Conservation (phyloP, 352 stramenopile species). For the Blastocystis sp. region DNA sequence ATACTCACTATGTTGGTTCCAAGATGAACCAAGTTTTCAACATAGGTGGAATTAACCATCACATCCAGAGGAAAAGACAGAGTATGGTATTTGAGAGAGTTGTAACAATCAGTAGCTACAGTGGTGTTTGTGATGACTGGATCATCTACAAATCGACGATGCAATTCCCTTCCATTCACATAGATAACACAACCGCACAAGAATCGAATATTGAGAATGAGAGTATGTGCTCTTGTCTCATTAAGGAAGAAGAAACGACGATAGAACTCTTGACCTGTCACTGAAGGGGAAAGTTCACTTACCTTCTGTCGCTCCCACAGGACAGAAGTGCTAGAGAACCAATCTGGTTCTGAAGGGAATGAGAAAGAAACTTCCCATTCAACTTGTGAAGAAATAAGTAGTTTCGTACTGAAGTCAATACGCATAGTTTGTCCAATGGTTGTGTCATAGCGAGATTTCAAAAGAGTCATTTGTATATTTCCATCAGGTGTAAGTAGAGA, state of each 20-base stretch:
- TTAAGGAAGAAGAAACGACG: not conserved
- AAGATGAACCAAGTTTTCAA: not conserved
- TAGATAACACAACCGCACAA: not conserved
- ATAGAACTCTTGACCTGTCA: not conserved
- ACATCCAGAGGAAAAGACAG: not conserved
- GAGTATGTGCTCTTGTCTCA: no score
- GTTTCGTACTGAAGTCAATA: not conserved
- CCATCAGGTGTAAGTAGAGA: not conserved
- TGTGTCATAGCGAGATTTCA: not conserved
- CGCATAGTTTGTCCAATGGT: not conserved
- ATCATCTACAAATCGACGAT: not conserved
- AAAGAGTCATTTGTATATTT: not conserved
- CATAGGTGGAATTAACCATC: not conserved
- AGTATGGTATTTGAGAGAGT: not conserved
- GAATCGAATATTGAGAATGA: not conserved
- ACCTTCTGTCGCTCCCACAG: no score
- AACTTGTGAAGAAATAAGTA: not conserved
- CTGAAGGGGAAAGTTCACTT: no score
- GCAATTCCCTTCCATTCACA: not conserved
- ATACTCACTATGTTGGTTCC: not conserved
- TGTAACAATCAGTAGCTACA: not conserved
- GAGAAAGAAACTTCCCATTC: not conserved
- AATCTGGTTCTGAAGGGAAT: not conserved
- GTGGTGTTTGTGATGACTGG: not conserved
- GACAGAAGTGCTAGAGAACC: no score